Evolutionary conservation across 306 rosid species (phyloP), one percentile per base, ranked within the genome.

Genomic region (Pterocarpus santalinus): DNA sequence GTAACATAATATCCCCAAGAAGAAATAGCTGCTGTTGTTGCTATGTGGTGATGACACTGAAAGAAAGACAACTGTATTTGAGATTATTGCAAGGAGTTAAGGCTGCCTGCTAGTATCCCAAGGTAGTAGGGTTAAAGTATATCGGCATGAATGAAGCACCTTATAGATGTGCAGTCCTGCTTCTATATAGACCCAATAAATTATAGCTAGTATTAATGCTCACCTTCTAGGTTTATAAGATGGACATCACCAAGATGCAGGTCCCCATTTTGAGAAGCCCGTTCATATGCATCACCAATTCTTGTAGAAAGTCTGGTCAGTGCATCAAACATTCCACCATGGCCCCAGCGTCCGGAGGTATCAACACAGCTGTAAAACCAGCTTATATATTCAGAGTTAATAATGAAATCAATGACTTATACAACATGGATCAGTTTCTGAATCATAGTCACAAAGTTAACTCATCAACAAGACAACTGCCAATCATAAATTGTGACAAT

Each of bases 241-340:
- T 95, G 99, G 69, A 95, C 91, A 88, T 93, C 99, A 80, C 99
- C 97, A 63, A 89, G 96, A 88, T 93, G 97, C 75, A 95, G 90
- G 76, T 95, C 99, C 82, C 87, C 89, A 70, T 93, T 90, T 83
- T 89, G 95, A 79, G 94, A 87, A 80, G 97, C 98, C 69, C 80
- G 90, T 83, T 89, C 88, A 87, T 95, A 95, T 52, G 93, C 95
- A 73, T 77, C 82, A 36, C 94, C 87, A 72, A 95, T 86, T 84
- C 87, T 82, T 6, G 79, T 47, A 71, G 96, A 95, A 78, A 95
- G 89, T 84, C 83, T 95, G 81, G 79, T 66, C 78, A 95, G 83
- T 66, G 97, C 97, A 87, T 88, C 87, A 79, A 95, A 93, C 99
- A 95, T 90, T 53, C 99, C 97, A 47, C 99, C 99, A 55, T 5